These are phyloP conservation scores for Moringa oleifera DNA, from an alignment of 345 rosid species.

Conservation along the genomic window DNA sequence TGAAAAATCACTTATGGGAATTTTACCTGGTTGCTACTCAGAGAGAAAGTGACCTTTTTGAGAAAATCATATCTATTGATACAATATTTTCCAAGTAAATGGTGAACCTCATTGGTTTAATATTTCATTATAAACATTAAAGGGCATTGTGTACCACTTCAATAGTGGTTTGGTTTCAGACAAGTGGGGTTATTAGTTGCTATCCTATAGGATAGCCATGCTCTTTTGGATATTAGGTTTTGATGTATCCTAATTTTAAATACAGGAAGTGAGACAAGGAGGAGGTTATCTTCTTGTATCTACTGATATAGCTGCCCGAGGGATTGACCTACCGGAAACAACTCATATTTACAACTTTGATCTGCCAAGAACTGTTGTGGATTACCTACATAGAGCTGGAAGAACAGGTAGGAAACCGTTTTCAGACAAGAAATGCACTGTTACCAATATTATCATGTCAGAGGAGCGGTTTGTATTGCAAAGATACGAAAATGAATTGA, in stretches of 20 bases:
- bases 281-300: constrained; percentile 81
- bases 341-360: constrained; percentile 90
- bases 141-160: no score
- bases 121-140: no score
- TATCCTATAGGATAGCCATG: neutral
- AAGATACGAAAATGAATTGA: constrained; percentile 81
- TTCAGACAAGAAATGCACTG: constrained; percentile 66
- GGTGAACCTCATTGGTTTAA: no score
- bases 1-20: neutral
- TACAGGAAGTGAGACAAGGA: constrained; percentile 72
- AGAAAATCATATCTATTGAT: neutral
- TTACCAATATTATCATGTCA: constrained; percentile 54
- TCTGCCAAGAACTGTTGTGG: constrained; percentile 71
- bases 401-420: constrained; percentile 91
- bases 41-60: no score
- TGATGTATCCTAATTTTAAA: neutral
- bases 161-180: no score
- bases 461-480: constrained; percentile 87
- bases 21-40: neutral
- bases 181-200: neutral
- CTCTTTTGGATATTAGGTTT: neutral
- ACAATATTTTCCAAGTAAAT: neutral
- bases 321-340: constrained; percentile 86
- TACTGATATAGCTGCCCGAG: constrained; percentile 91
- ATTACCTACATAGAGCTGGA: constrained; percentile 92